A percentile compares a stretch with the other conserved stretches of the same genome.
Evolutionary conservation across 441 rosid genomes (phyloP).

Genomic region (Syzygium syzygioides): DNA sequence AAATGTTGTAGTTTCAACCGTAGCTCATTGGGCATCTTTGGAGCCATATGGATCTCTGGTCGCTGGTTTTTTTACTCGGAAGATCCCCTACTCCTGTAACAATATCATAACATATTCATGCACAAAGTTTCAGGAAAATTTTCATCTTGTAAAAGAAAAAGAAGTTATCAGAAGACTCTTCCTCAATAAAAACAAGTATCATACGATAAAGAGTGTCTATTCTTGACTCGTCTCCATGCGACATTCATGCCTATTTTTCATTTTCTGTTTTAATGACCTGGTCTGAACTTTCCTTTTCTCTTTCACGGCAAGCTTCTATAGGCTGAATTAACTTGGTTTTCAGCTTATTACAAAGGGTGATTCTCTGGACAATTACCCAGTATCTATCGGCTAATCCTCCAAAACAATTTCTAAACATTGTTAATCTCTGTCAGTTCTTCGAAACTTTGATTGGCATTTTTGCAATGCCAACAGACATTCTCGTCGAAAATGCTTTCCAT

Average conservation of each 20-base stretch:
- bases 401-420: not conserved
- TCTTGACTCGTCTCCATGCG: not conserved
- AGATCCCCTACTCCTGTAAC: not conserved
- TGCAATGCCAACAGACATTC: not conserved
- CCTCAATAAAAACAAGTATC: not conserved
- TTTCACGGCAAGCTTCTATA: not conserved
- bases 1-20: not conserved
- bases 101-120: not conserved
- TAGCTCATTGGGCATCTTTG: not conserved
- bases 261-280: not conserved
- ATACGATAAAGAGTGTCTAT: not conserved
- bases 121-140: not conserved
- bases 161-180: not conserved
- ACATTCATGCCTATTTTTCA: not conserved
- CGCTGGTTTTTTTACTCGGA: not conserved
- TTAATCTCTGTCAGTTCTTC: not conserved
- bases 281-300: not conserved
- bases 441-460: not conserved
- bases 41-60: not conserved
- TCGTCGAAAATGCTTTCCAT: not conserved
- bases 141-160: not conserved
- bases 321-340: not conserved
- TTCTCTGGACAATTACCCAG: not conserved
- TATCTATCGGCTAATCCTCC: not conserved
- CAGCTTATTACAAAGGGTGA: not conserved